These are phyloP conservation scores for Hygrophila difformis DNA, from an alignment of 257 asterid genomes.

Conservation along the genomic window DNA sequence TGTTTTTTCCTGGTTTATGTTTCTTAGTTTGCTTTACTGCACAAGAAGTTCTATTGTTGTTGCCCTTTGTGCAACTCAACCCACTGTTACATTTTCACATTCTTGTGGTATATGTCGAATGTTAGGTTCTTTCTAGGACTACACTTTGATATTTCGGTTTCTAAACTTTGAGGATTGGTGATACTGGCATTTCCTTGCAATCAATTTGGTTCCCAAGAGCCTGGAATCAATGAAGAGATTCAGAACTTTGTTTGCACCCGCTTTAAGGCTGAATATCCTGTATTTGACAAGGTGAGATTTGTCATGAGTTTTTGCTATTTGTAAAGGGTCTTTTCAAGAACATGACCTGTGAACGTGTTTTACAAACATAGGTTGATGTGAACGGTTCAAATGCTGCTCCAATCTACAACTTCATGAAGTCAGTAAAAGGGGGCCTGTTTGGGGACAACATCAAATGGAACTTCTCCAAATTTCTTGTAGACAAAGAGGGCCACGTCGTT, in stretches of 20 bases:
- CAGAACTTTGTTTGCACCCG: slow-evolving; percentile 87
- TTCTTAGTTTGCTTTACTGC: neutral
- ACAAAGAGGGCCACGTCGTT: slow-evolving; percentile 57
- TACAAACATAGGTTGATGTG: slow-evolving; percentile 53
- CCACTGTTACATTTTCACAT: no score
- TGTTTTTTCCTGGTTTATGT: slow-evolving; percentile 24
- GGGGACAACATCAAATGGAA: slow-evolving; percentile 89
- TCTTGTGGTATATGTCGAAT: no score
- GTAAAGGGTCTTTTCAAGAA: no score
- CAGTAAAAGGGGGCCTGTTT: slow-evolving; percentile 71
- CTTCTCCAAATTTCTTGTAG: slow-evolving; percentile 72
- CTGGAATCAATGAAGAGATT: slow-evolving; percentile 78
- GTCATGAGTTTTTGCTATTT: neutral
- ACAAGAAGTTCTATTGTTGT: no score
- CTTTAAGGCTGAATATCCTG: slow-evolving; percentile 92
- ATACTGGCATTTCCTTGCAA: no score
- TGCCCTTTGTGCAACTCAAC: no score
- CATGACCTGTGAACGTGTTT: slow-evolving; percentile 1
- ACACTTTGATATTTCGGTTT: neutral
- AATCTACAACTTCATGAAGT: slow-evolving; percentile 71
- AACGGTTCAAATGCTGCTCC: slow-evolving; percentile 63
- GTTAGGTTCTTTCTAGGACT: no score
- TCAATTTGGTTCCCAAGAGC: slow-evolving; percentile 91
- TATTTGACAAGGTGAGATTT: slow-evolving; percentile 60
- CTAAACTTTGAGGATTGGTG: slow-evolving; percentile 51